Conservation (phyloP, 208 protist species). For the Acanthamoeba lenticulata region DNA sequence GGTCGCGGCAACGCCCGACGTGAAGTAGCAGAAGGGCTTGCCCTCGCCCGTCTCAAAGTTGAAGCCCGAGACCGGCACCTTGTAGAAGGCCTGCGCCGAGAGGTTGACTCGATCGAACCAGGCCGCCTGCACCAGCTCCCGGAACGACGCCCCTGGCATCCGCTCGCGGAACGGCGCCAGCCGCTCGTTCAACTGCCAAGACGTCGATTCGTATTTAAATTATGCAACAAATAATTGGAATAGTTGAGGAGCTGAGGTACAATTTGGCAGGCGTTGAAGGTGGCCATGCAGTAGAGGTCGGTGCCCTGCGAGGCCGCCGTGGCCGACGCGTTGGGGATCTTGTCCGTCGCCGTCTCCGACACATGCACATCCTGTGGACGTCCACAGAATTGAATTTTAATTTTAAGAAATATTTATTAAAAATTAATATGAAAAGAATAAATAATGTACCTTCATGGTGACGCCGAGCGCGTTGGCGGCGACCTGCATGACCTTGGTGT, state of each 20-base stretch:
- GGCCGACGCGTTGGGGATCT: conserved; percentile 86
- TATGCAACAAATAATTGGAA: not conserved
- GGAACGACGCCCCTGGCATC: not conserved
- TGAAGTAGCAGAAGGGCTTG: conserved; percentile 86
- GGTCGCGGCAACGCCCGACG: conserved; percentile 78
- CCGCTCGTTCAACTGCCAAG: not conserved
- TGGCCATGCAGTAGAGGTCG: conserved; percentile 90
- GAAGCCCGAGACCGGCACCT: conserved; percentile 70
- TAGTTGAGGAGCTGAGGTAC: not conserved
- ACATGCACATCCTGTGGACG: conserved; percentile 72
- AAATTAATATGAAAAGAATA: not conserved
- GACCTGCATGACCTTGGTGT: conserved; percentile 85
- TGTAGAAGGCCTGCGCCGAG: conserved; percentile 85
- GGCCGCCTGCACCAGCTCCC: conserved; percentile 72
- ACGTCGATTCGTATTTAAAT: conserved; percentile 75
- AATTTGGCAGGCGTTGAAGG: conserved; percentile 85
- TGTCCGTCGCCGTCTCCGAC: conserved; percentile 83
- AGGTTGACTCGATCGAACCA: conserved; percentile 82
- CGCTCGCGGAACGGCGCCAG: conserved; percentile 28
- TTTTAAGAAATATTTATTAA: not conserved
- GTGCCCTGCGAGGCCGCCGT: conserved; percentile 80
- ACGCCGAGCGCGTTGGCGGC: conserved; percentile 81
- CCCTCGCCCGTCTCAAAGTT: conserved; percentile 75
- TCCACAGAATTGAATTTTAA: not conserved
- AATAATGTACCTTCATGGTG: not conserved